Base-by-base conservation (phyloP, 805 yeast genomes). In the Komagataella populi region DNA sequence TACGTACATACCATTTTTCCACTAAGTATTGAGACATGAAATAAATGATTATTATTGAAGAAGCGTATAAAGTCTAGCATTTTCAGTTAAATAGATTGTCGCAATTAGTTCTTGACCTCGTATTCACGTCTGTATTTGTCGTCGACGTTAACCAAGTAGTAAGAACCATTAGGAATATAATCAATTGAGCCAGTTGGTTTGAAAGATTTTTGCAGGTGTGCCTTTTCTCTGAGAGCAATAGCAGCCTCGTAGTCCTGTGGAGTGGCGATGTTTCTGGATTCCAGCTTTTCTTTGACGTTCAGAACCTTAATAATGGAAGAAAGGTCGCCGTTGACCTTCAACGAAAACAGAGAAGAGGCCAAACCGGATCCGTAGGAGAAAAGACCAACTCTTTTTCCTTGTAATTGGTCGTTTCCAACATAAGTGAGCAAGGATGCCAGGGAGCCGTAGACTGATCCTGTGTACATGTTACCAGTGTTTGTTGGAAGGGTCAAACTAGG, bases 351-450 rank as follows among this genome's bases (percentile, higher is more conserved):
- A 45, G 96, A 80, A 16, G 98, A 77, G 47, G 99, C 99, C 56
- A 93, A 79, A 63, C 99, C 99, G 14, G 98, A 91, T 59, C 99
- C 99, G 69, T 93, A 93, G 18, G 99, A 93, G 75, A 90, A 93
- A 61, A 90, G 66, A 60, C 96, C 95, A 63, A 93, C 76, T 69
- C 96, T 81, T 75, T 89, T 87, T 60, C 78, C 78, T 68, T 83
- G 88, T 60, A 91, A 76, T 51, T 77, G 70, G 48, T 83, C 93
- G 51, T 78, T 76, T 47, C 87, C 90, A 55, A 84, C 84, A 64
- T 74, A 85, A 64, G 76, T 80, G 60, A 93, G 73, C 57, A 88
- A 72, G 12, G 98, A 91, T 36, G 91, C 77, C 54, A 93, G 76
- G 6, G 96, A 79, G 43, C 95, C 83, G 78, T 86, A 93, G 48